Evolutionary conservation across 768 basidiomycete genomes (phyloP).

Genomic region (Mycena rosella): DNA sequence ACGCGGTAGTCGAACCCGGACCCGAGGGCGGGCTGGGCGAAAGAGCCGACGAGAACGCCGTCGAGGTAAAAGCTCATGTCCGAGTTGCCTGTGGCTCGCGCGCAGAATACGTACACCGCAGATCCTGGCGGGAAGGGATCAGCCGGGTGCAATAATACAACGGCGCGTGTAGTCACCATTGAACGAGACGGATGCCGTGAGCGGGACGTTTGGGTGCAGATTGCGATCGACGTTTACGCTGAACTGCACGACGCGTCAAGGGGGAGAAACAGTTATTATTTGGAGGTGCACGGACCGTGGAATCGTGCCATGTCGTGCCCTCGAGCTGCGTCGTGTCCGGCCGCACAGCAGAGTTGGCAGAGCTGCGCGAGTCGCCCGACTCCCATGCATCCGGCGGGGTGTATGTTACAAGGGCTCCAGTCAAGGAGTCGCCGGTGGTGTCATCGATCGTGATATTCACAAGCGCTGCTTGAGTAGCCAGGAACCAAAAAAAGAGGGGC

Average conservation of each 20-base stretch:
- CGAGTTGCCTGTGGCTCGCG: slow-evolving; percentile 46
- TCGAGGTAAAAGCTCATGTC: slow-evolving; percentile 54
- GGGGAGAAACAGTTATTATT: background rate
- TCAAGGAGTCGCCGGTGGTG: slow-evolving; percentile 46
- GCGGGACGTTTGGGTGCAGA: slow-evolving; percentile 31
- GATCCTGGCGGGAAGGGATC: slow-evolving; percentile 46
- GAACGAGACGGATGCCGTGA: slow-evolving; percentile 49
- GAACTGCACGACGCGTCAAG: slow-evolving; percentile 28
- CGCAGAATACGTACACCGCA: slow-evolving; percentile 60
- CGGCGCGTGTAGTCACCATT: slow-evolving; percentile 45
- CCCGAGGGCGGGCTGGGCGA: slow-evolving; percentile 36
- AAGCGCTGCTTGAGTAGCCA: slow-evolving; percentile 33
- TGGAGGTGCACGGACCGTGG: slow-evolving; percentile 37
- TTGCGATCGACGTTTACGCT: slow-evolving; percentile 33
- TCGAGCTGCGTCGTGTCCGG: slow-evolving; percentile 38
- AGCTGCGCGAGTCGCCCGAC: slow-evolving; percentile 41
- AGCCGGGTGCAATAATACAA: no score
- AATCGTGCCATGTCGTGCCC: slow-evolving; percentile 53
- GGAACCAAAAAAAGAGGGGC: slow-evolving; percentile 26
- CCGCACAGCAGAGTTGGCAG: slow-evolving; percentile 42
- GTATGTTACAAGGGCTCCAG: slow-evolving; percentile 49
- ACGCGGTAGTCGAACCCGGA: slow-evolving; percentile 45
- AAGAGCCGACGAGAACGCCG: slow-evolving; percentile 43
- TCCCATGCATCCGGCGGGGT: slow-evolving; percentile 50
- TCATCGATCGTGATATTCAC: slow-evolving; percentile 61